Evolutionary conservation across 2,329 filamentous ascomycete genomes (phyloP).

Genomic region (Tolypocladium amazonense): DNA sequence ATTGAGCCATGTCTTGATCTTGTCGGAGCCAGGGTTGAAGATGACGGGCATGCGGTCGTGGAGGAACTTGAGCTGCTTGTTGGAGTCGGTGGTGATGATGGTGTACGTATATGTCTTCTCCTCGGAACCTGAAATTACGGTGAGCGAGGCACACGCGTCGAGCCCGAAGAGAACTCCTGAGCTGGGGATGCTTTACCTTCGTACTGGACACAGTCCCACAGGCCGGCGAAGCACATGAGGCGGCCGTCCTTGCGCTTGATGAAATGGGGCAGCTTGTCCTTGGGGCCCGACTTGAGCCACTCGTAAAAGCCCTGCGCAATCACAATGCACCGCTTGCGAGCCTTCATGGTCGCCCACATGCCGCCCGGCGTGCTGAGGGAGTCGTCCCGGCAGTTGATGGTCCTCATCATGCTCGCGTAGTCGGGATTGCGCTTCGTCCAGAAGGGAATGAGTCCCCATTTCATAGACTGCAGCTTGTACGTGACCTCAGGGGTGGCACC

Average conservation of each 20-base stretch:
- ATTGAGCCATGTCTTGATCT: slow-evolving; percentile 68
- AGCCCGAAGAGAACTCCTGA: background rate
- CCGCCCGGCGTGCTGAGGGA: slow-evolving; percentile 65
- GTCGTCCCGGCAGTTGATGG: slow-evolving; percentile 92
- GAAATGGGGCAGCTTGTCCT: slow-evolving; percentile 78
- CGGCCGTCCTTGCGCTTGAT: slow-evolving; percentile 71
- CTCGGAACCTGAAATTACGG: slow-evolving; percentile 19
- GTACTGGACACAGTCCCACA: slow-evolving; percentile 83
- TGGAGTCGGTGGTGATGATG: slow-evolving; percentile 84
- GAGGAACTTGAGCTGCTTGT: slow-evolving; percentile 71
- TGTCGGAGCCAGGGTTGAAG: slow-evolving; percentile 63
- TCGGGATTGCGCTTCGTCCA: slow-evolving; percentile 83
- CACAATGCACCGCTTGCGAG: slow-evolving; percentile 76
- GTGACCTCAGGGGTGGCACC: slow-evolving; percentile 22
- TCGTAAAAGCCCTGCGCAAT: slow-evolving; percentile 92
- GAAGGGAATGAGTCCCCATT: slow-evolving; percentile 89
- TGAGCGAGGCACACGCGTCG: background rate
- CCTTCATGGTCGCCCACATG: slow-evolving; percentile 91
- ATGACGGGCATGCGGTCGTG: slow-evolving; percentile 97
- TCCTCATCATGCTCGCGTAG: slow-evolving; percentile 69
- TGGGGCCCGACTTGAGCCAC: slow-evolving; percentile 72
- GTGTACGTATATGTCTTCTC: slow-evolving; percentile 81
- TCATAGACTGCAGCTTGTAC: slow-evolving; percentile 87
- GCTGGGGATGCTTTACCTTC: slow-evolving; percentile 43
- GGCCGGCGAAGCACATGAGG: slow-evolving; percentile 78